Percentiles rank a stretch among this genome's conserved stretches.
These are phyloP conservation scores for Beauveria australis DNA, from an alignment of 2,329 filamentous ascomycete genomes.

Conservation along the genomic window DNA sequence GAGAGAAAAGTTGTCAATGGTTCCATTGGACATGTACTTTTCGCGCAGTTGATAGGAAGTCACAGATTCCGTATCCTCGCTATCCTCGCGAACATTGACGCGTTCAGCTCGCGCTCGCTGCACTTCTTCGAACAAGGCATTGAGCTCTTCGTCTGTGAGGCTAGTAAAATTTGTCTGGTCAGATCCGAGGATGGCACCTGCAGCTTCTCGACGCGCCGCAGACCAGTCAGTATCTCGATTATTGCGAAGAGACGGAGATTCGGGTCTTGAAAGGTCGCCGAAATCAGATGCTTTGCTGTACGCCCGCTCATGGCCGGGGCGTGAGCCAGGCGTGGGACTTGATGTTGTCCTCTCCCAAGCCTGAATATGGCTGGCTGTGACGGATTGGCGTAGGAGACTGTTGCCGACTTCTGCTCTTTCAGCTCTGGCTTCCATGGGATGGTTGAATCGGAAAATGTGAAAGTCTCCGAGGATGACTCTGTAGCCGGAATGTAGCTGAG, in stretches of 20 bases:
- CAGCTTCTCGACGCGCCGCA: slow-evolving; percentile 86
- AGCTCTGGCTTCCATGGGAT: slow-evolving; percentile 89
- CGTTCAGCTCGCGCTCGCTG: slow-evolving; percentile 75
- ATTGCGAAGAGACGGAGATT: slow-evolving; percentile 62
- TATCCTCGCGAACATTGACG: slow-evolving; percentile 65
- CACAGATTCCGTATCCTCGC: slow-evolving; percentile 84
- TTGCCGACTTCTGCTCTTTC: slow-evolving; percentile 76
- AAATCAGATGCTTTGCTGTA: slow-evolving; percentile 74
- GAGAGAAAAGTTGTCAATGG: slow-evolving; percentile 90
- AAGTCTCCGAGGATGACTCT: slow-evolving; percentile 96
- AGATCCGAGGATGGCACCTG: slow-evolving; percentile 76
- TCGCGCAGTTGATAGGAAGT: slow-evolving; percentile 83
- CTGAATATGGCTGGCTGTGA: slow-evolving; percentile 54
- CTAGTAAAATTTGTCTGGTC: slow-evolving; percentile 80
- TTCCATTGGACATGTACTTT: slow-evolving; percentile 92
- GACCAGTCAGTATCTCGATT: slow-evolving; percentile 90
- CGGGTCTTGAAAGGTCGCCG: slow-evolving; percentile 62
- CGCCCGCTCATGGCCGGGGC: slow-evolving; percentile 67
- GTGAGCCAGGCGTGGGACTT: slow-evolving; percentile 53
- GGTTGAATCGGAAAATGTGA: slow-evolving; percentile 97
- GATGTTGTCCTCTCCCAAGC: slow-evolving; percentile 48
- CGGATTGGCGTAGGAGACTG: slow-evolving; percentile 78
- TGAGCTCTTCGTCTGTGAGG: slow-evolving; percentile 87
- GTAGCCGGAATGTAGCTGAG: slow-evolving; percentile 81
- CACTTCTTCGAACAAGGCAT: slow-evolving; percentile 87